Evolutionary conservation across 1,139 yeast species (phyloP), one percentile per base, ranked within the genome.

Genomic region (Yarrowia galli): DNA sequence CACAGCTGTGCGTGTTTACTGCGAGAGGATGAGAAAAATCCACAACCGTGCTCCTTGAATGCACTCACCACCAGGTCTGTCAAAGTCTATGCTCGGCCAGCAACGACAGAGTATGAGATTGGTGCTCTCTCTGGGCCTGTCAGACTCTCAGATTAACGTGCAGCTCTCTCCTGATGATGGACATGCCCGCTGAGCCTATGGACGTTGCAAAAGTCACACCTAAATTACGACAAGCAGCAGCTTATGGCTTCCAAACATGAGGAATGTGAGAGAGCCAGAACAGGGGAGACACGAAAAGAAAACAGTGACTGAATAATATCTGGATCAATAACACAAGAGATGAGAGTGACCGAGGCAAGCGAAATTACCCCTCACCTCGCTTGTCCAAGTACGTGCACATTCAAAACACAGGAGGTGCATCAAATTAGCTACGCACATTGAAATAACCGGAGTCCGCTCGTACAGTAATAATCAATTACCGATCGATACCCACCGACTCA

Each of bases 401-500:
- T 28, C 32, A 28, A 28, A 28, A 28, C 32, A 28, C 32, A 28
- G 32, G 32, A 28, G 32, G n/a, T 49, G 32, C 56, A 32, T 40
- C 56, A 32, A 32, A 16, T n/a, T 23, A 45, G 5, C 23, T 22
- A 46, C 16, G 12, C 9, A 40, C 43, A 32, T 22, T 38, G 40
- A 49, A 49, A 49, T 49, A 49, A 49, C 54, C 54, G 54, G 16
- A 9, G 32, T 28, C 32, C 32, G 32, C 32, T n/a, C 32, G 32
- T 28, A 28, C 32, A 28, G 32, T 10, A 28, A 10, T 28, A 28
- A 9, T n/a, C 60, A 36, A 54, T 23, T 23, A 43, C 61, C 61
- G n/a, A 54, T 54, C 61, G 61, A 54, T 53, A 53, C 43, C 60
- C 60, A 53, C 35, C 46, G 46, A 54, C 61, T 54, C 61, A 54